Base-by-base conservation (phyloP, 352 stramenopile genomes). In the Phytophthora idaei region DNA sequence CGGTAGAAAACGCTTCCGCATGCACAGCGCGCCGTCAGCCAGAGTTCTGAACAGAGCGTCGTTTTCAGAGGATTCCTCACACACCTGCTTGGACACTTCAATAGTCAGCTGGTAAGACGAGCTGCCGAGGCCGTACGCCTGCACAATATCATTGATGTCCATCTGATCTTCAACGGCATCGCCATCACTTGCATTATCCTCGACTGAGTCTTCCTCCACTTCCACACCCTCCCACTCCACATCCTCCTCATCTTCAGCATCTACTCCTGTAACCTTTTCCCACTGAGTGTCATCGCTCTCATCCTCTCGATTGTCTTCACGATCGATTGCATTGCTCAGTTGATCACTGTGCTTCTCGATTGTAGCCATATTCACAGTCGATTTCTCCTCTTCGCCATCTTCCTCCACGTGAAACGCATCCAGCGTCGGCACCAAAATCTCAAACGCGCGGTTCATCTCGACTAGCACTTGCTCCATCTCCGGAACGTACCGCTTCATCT, bases 101-200 rank as follows among this genome's bases (percentile, higher is more conserved):
- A 93, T 80, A 5, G 78, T 92, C 27, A 93, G 65, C 28, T 89
- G 81, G 55, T 93, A 93, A 12, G 81, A 88, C 15, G 85, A 86
- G 48, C 83, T 92, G 14, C 85, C 85, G 27, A 93, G 78, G 1
- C 85, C 85, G 56, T 93, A 93, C 14, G 80, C 78, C 37, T 88
- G 74, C 31, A 93, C 83, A 59, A 93, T 93, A 21, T 90, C 78
- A 51, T 90, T 92, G 21, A 92, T 90, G 61, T 93, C 83, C 78
- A 93, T 87, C 3, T 67, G 50, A 15, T 78, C 61, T 0, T 73
- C 55, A 6, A 10, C 42, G 12, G 10, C 11, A 4, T 68, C 58
- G 0, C 72, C 64, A 15, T 61, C 44, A 5, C 61, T 57, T 12
- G 7, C 29, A 25, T 51, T 50, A 1, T 61, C 57, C 27, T 31